These are phyloP conservation scores for Neohortaea acidophila DNA, from an alignment of 495 filamentous ascomycete species.

Conservation along the genomic window DNA sequence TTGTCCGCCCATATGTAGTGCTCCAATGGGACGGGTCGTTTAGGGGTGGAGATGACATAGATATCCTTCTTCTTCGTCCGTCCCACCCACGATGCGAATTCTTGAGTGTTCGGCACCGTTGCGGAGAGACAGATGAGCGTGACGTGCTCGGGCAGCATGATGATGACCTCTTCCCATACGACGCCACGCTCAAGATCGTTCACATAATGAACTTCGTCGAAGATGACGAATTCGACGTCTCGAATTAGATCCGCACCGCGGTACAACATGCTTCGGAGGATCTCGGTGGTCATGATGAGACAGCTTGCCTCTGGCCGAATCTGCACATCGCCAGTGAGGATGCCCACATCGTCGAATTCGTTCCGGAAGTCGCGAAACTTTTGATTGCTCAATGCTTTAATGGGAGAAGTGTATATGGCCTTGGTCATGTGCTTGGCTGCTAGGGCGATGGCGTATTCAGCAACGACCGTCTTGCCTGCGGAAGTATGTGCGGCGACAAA, in stretches of 20 bases:
- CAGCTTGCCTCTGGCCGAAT: conserved; percentile 97
- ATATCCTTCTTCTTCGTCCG: conserved; percentile 97
- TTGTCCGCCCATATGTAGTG: conserved; percentile 94
- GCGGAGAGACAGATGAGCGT: conserved; percentile 89
- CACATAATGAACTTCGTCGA: conserved; percentile 97
- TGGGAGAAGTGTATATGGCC: conserved; percentile 95
- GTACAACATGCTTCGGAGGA: conserved; percentile 95
- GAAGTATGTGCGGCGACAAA: conserved; percentile 99
- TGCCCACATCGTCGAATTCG: conserved; percentile 86
- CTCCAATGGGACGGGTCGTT: conserved; percentile 85
- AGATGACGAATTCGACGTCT: conserved; percentile 97
- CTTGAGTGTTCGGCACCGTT: conserved; percentile 91
- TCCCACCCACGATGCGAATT: conserved; percentile 97
- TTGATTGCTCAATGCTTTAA: conserved; percentile 96
- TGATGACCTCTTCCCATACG: conserved; percentile 99
- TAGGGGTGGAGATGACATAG: conserved; percentile 94
- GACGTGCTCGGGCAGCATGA: conserved; percentile 95
- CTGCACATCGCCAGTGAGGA: conserved; percentile 93
- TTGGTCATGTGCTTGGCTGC: conserved; percentile 98
- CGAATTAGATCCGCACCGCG: conserved; percentile 89
- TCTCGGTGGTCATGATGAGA: conserved; percentile 98
- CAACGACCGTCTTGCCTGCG: conserved; percentile 94
- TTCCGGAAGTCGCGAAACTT: conserved; percentile 92
- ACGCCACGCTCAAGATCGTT: conserved; percentile 96
- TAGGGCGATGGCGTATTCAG: conserved; percentile 92